Percentiles rank a stretch among this genome's conserved stretches.
phyloP scores from a whole-genome alignment of 202 grass and related monocot genomes.

The Elaeis oleifera region DNA sequence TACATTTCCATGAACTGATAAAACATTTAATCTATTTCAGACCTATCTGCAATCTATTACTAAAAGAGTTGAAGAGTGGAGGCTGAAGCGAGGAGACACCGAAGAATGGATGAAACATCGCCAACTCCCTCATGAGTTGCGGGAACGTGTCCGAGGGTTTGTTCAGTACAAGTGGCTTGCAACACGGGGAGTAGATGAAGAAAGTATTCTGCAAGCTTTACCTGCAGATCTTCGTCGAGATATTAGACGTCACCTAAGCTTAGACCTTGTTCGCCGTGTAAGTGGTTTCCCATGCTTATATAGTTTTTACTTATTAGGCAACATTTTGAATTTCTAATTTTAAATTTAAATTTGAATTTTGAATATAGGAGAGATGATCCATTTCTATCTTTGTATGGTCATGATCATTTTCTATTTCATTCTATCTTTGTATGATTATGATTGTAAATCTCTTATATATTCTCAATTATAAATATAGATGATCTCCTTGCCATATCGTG shows the following conservation, averaged over 20 bases:
- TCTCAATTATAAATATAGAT: too few relatives aligned
- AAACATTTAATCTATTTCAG: slow-evolving; percentile 10
- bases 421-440: too few relatives aligned
- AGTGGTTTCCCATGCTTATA: slow-evolving; percentile 1
- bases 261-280: slow-evolving; percentile 33
- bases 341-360: too few relatives aligned
- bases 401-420: too few relatives aligned
- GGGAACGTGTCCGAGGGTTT: slow-evolving; percentile 13
- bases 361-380: too few relatives aligned
- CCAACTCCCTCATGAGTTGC: slow-evolving; percentile 32
- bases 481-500: too few relatives aligned
- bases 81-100: slow-evolving; percentile 30
- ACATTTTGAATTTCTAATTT: too few relatives aligned
- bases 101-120: slow-evolving; percentile 49
- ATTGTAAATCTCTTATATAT: too few relatives aligned
- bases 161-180: slow-evolving; percentile 35
- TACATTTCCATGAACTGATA: neutral
- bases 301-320: too few relatives aligned
- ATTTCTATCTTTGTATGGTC: too few relatives aligned
- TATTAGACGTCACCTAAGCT: slow-evolving; percentile 36
- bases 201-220: slow-evolving; percentile 26
- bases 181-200: slow-evolving; percentile 33
- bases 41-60: slow-evolving; percentile 29
- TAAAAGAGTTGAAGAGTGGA: slow-evolving; percentile 36
- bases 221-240: slow-evolving; percentile 36